These are phyloP conservation scores for Trichoderma pleuroti DNA, from an alignment of 2,329 filamentous ascomycete genomes.

Conservation along the genomic window DNA sequence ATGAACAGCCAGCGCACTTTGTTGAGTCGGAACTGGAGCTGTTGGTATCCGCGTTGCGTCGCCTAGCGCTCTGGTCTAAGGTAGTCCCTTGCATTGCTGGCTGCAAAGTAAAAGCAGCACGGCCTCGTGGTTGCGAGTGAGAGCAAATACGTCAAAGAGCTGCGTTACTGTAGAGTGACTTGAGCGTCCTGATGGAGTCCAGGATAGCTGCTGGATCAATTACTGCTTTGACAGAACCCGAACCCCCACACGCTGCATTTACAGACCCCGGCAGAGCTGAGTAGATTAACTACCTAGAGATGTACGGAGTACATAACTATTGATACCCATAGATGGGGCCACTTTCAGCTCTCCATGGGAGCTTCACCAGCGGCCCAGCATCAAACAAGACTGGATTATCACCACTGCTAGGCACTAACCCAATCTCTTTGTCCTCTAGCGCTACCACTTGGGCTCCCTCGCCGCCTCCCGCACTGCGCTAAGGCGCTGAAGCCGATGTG, in stretches of 20 bases:
- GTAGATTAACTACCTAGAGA: neutral
- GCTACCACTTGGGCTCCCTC: neutral
- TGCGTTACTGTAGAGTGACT: neutral
- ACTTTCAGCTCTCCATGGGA: neutral
- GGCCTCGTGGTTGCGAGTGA: neutral
- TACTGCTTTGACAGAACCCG: neutral
- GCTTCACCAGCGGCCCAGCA: neutral
- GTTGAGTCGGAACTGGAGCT: neutral
- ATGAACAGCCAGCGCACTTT: neutral
- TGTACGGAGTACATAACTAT: neutral
- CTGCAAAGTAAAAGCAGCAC: neutral
- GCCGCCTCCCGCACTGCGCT: neutral
- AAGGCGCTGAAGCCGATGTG: neutral
- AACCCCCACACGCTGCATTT: neutral
- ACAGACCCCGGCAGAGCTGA: conserved; percentile 9
- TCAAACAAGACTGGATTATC: neutral
- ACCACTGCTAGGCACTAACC: neutral
- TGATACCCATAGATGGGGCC: neutral
- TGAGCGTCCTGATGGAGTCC: neutral
- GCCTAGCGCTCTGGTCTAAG: neutral
- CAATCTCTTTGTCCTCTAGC: neutral
- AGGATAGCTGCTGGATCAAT: neutral
- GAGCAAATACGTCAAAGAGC: neutral
- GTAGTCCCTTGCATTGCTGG: neutral
- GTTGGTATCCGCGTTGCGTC: neutral